Evolutionary conservation across 129 eudicot genomes (phyloP).

Genomic region (Flaveria sonorensis): DNA sequence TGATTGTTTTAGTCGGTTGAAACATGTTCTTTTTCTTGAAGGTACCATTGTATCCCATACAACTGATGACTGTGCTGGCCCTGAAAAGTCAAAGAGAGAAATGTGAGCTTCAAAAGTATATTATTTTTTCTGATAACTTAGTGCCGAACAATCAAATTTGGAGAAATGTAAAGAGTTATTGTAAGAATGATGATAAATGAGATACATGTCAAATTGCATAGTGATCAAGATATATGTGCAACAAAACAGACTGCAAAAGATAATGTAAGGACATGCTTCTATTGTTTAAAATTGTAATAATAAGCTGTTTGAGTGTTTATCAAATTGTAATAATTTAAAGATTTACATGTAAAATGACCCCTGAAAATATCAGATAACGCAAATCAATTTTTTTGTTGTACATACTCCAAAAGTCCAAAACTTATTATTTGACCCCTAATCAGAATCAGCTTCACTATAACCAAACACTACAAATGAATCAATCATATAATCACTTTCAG

Average conservation of each 20-base stretch:
- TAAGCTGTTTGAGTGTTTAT: not conserved
- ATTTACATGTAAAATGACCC: not conserved
- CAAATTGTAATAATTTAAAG: not conserved
- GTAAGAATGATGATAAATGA: not conserved
- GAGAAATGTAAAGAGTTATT: not conserved
- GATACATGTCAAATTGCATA: not conserved
- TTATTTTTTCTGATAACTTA: not conserved
- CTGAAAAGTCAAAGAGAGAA: slow-evolving; percentile 38
- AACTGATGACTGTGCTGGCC: slow-evolving; percentile 77
- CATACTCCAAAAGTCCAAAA: not conserved
- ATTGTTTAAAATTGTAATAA: not conserved
- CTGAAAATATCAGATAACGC: not conserved
- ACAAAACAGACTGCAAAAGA: not conserved
- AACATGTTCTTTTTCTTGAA: slow-evolving; percentile 88
- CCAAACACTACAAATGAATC: not conserved
- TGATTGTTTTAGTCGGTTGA: slow-evolving; percentile 73
- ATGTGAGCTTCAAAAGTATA: slow-evolving; percentile 1
- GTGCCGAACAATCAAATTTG: not conserved
- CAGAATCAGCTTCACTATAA: not conserved
- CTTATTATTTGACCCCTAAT: not conserved
- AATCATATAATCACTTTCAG: not conserved
- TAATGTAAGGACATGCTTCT: not conserved
- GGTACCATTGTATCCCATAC: slow-evolving; percentile 93
- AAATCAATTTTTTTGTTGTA: not conserved
- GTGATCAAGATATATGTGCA: slow-evolving; percentile 9